These are phyloP conservation scores for Melampsora americana DNA, from an alignment of 1,284 basidiomycete species.

Conservation along the genomic window DNA sequence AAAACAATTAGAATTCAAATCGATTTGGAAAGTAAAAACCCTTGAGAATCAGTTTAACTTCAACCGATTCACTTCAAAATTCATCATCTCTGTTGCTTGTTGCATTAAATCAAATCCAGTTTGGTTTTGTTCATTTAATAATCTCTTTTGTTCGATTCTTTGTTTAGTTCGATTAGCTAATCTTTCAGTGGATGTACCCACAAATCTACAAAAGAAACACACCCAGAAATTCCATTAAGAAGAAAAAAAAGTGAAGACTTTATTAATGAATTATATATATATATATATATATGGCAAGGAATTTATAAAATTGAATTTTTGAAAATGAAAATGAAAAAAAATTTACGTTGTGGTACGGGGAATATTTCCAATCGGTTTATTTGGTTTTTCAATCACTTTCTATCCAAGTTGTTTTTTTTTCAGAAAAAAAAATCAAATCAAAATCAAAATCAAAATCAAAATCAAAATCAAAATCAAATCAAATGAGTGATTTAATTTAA, in stretches of 20 bases:
- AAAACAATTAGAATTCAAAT: too few species aligned
- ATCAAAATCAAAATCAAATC: background rate
- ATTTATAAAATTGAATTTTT: constrained; percentile 5
- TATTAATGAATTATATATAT: too few species aligned
- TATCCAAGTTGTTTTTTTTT: background rate
- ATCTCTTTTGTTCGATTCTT: constrained; percentile 18
- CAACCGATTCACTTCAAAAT: constrained; percentile 37
- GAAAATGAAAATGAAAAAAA: background rate
- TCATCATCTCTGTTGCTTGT: constrained; percentile 33
- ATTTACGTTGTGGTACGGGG: background rate
- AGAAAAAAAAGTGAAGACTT: too few species aligned
- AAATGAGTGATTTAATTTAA: too few species aligned
- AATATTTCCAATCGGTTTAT: background rate
- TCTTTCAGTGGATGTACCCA: constrained; percentile 3
- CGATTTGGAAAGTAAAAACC: too few species aligned
- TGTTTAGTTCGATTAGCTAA: constrained; percentile 29
- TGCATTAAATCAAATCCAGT: constrained; percentile 25
- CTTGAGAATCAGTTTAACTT: too few species aligned
- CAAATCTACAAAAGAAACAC: background rate
- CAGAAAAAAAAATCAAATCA: background rate
- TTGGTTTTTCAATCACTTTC: background rate
- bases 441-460: background rate
- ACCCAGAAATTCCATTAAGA: too few species aligned
- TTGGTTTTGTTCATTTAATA: constrained; percentile 4
- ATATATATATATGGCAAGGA: too few species aligned